Evolutionary conservation across 1,284 basidiomycete genomes (phyloP), one percentile per base, ranked within the genome.

Genomic region (Hemileia vastatrix): DNA sequence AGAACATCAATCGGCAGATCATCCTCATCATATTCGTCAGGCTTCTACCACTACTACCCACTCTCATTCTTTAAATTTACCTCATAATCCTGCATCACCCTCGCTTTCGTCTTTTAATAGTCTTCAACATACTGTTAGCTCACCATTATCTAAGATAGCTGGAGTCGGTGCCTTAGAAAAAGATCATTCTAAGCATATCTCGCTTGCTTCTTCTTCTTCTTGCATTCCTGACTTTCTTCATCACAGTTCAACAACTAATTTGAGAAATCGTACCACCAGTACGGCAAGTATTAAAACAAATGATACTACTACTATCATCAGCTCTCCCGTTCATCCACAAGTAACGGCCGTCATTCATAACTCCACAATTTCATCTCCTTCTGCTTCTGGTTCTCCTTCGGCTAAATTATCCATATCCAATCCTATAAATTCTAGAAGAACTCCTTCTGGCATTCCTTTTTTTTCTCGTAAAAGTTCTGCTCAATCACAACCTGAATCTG

Each of bases 361-460:
- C n/a, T n/a, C n/a, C n/a, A n/a, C n/a, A n/a, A n/a, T n/a, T n/a
- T n/a, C n/a, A n/a, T n/a, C n/a, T n/a, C n/a, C n/a, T n/a, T n/a
- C 43, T 32, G 45, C 27, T 19, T 36, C 44, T 11, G 18, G n/a
- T 49, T 19, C 23, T 15, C 31, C 45, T 13, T 9, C 3, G 8
- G 4, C 32, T 33, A 58, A 58, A 24, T 36, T 48, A 11, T 58
- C 56, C 18, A 36, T 57, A 8, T 15, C 43, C 24, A 36, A 47
- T 49, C 45, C 45, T 45, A 21, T 57, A 1, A 57, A 47, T 32
- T 45, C 52, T 2, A 36, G 59, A 32, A 50, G 59, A 9, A 94
- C 92, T 0, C 92, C 92, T 0, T 93, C 90, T 13, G 88, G 90
- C 6, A 95, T 96, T 67, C 93, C 92, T 1, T 96, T 96, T 78